Base-by-base conservation (phyloP, 768 basidiomycete genomes). In the Clathrus columnatus region DNA sequence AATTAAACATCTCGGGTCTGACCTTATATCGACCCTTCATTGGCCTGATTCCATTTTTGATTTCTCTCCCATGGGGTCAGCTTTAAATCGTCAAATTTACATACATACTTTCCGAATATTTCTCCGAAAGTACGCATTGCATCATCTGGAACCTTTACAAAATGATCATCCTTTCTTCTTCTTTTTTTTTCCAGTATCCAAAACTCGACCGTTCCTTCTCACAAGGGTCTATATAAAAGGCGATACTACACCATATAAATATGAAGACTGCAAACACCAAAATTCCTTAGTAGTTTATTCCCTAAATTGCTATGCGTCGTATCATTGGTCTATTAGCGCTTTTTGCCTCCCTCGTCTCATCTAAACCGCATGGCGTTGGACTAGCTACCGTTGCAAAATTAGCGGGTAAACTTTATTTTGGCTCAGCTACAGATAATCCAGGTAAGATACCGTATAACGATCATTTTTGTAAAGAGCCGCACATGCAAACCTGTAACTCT, bases 351-450 rank as follows among this genome's bases (percentile, higher is more conserved):
- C n/a, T 14, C n/a, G 36, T n/a, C n/a, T 36, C 45, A 18, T n/a
- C 14, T 17, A 17, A 47, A 26, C 44, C 44, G 23, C 16, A 7
- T 10, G 57, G 63, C n/a, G 64, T 63, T 14, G 64, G 63, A 8
- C 64, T 75, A 6, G 66, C 75, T 62, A 60, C 59, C 6, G 65
- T 69, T 4, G 73, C 76, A 2, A 68, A 63, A 59, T 62, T 68
- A 2, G 66, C 70, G 5, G 71, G 72, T 1, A 76, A 75, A 63
- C 64, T 67, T 28, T 77, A 78, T 68, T 78, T 78, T 57, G 76
- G 77, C 16, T 69, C 73, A 28, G 77, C 77, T 23, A 77, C 76
- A 1, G 75, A 78, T 65, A 75, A 75, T 60, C 60, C 64, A 49
- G 36, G 36, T 36, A 8, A 36, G 36, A 14, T 36, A 2, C 36